phyloP scores from a whole-genome alignment of 345 rosid species.

The Moricandia moricandioides region DNA sequence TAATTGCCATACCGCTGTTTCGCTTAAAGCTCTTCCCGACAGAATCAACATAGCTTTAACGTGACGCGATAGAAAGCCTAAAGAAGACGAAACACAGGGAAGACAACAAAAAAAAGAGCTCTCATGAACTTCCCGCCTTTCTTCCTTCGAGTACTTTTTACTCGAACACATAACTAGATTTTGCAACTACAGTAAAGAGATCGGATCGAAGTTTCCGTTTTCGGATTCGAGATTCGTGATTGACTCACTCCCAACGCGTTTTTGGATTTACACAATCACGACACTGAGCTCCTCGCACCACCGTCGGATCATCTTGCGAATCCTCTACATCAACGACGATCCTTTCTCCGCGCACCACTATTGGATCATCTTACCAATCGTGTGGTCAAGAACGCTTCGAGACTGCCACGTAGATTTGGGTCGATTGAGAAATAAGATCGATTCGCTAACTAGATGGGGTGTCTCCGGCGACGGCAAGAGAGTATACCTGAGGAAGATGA shows the following conservation, averaged over 20 bases:
- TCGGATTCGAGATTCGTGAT: background rate
- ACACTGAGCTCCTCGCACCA: too few relatives aligned
- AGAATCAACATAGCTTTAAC: conserved; percentile 10
- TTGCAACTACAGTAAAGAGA: background rate
- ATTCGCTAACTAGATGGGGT: conserved; percentile 4
- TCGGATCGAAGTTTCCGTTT: conserved; percentile 5
- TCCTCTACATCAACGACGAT: too few relatives aligned
- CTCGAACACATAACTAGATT: background rate
- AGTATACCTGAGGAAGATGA: conserved; percentile 37
- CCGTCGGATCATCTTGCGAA: too few relatives aligned
- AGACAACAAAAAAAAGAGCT: background rate
- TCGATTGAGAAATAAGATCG: background rate
- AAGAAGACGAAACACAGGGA: background rate
- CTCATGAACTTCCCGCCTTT: conserved; percentile 28
- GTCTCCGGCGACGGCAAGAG: conserved; percentile 33
- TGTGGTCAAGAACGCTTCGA: background rate
- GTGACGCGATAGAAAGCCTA: conserved; percentile 12
- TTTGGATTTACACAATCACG: too few relatives aligned
- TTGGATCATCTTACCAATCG: too few relatives aligned
- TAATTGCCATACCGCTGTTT: background rate
- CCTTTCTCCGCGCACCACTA: too few relatives aligned
- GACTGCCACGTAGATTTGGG: background rate
- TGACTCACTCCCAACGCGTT: too few relatives aligned
- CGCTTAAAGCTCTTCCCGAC: conserved; percentile 3
- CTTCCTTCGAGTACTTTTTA: background rate